A percentile compares a stretch with the other conserved stretches of the same genome.
phyloP scores from a whole-genome alignment of 2,329 filamentous ascomycete genomes.

The Pseudocercospora vitis region DNA sequence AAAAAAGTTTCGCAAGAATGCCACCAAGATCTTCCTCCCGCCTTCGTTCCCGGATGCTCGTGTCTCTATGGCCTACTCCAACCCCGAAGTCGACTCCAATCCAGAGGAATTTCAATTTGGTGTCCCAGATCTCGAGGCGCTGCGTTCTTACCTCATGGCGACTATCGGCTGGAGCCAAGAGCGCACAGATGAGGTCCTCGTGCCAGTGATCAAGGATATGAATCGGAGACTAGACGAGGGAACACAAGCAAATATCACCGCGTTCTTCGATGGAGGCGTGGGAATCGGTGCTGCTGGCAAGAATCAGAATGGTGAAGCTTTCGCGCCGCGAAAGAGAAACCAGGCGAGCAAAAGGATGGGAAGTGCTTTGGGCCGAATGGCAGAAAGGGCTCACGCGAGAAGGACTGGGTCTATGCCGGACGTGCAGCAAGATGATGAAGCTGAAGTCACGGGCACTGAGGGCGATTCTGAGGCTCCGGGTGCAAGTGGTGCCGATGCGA shows the following conservation, averaged over 20 bases:
- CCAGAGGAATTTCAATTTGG: conserved; percentile 89
- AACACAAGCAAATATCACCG: conserved; percentile 94
- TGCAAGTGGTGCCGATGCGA: background rate
- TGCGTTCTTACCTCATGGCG: conserved; percentile 80
- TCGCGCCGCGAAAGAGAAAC: conserved; percentile 66
- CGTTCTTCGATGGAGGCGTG: conserved; percentile 76
- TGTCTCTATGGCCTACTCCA: conserved; percentile 79
- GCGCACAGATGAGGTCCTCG: conserved; percentile 89
- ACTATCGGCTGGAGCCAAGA: conserved; percentile 93
- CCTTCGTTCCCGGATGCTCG: conserved; percentile 73
- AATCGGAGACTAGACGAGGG: conserved; percentile 84
- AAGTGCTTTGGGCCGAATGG: conserved; percentile 68
- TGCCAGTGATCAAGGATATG: conserved; percentile 95
- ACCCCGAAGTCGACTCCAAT: conserved; percentile 80
- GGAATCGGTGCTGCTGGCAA: conserved; percentile 58
- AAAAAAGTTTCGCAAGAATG: conserved; percentile 83
- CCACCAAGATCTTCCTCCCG: conserved; percentile 82
- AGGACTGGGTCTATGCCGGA: conserved; percentile 17
- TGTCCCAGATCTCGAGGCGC: conserved; percentile 83
- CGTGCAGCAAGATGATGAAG: background rate
- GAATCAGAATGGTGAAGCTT: conserved; percentile 54
- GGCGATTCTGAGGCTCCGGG: background rate
- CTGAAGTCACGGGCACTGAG: background rate
- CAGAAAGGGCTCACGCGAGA: conserved; percentile 52
- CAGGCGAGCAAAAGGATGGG: conserved; percentile 74